Evolutionary conservation across 768 basidiomycete genomes (phyloP).

Genomic region (Solioccasus polychromus): DNA sequence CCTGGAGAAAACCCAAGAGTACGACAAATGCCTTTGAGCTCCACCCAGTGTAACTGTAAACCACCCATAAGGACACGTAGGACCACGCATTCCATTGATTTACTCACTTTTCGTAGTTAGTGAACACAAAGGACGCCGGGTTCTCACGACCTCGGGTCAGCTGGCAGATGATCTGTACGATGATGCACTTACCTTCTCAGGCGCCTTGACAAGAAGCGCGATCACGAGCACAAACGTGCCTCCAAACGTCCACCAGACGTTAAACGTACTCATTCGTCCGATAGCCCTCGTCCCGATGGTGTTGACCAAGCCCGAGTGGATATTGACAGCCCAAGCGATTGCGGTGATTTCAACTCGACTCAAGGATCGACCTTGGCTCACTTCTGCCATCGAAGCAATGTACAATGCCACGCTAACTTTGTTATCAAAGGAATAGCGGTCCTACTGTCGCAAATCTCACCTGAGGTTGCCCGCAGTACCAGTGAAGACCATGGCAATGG

Average conservation of each 20-base stretch:
- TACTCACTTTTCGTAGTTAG: conserved; percentile 51
- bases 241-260: conserved; percentile 60
- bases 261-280: conserved; percentile 52
- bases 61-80: neutral
- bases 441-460: conserved; percentile 18
- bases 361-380: conserved; percentile 42
- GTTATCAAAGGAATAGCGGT: neutral
- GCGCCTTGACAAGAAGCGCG: conserved; percentile 54
- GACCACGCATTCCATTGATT: neutral
- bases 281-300: conserved; percentile 56
- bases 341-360: conserved; percentile 48
- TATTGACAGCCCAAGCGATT: conserved; percentile 58
- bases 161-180: neutral
- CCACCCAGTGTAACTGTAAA: conserved; percentile 55
- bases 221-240: conserved; percentile 57
- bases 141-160: conserved; percentile 40
- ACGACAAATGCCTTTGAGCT: conserved; percentile 51
- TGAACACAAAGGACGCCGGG: conserved; percentile 50
- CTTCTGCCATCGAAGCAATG: conserved; percentile 52
- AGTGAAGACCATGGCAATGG: conserved; percentile 59
- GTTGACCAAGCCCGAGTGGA: conserved; percentile 52
- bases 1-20: conserved; percentile 49
- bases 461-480: conserved; percentile 58
- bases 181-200: conserved; percentile 39
- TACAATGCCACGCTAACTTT: conserved; percentile 46